Evolutionary conservation across 176 grass and related monocot species (phyloP).

Genomic region (Otatea glauca): DNA sequence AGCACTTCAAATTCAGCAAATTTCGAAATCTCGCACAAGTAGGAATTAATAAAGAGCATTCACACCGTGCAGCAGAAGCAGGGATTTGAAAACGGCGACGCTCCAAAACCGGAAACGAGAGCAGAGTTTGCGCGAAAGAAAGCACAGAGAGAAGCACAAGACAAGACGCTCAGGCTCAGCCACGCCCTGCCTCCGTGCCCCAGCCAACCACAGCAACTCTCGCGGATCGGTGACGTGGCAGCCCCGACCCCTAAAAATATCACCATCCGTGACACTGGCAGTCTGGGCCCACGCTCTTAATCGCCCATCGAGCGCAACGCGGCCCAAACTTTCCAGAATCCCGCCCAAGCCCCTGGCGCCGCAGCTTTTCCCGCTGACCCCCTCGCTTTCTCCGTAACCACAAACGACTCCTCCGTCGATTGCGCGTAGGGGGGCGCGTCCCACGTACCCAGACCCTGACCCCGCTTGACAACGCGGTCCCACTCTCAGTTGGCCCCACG

Average conservation of each 20-base stretch:
- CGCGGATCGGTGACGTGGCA: background rate
- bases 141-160: too few species aligned
- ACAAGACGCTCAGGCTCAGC: too few species aligned
- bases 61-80: too few species aligned
- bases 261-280: background rate
- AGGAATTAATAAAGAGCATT: too few species aligned
- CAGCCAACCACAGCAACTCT: background rate
- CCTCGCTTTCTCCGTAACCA: rapidly evolving
- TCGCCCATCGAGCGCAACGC: background rate
- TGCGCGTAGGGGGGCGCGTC: background rate
- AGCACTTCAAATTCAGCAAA: too few species aligned
- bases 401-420: rapidly evolving
- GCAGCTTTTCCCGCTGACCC: rapidly evolving
- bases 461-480: rapidly evolving
- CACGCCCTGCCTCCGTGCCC: too few species aligned
- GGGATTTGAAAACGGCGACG: too few species aligned
- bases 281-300: background rate
- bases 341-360: conserved; percentile 56
- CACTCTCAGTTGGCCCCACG: rapidly evolving
- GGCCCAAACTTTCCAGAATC: conserved; percentile 51
- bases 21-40: too few species aligned
- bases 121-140: too few species aligned
- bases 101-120: too few species aligned
- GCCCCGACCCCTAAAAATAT: too few species aligned
- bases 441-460: rapidly evolving